Evolutionary conservation across 2,329 filamentous ascomycete genomes (phyloP), one percentile per base, ranked within the genome.

Genomic region (Penicillium sp.): DNA sequence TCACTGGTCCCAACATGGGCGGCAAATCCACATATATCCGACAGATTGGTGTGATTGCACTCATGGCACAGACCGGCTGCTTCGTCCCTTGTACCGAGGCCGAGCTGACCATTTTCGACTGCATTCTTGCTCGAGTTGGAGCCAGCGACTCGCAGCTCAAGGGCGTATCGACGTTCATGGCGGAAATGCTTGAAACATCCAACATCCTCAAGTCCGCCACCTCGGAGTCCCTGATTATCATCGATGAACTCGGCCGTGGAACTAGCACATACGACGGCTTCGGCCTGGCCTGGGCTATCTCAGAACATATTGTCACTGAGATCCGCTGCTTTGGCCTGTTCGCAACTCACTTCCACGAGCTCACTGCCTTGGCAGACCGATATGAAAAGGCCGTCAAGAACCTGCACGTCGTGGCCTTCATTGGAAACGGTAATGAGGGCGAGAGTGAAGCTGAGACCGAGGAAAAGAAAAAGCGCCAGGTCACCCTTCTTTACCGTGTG

Each of bases 261-360:
- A 99, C 94, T 0, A 97, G 92, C 61, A 99, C 96, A 0, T 99
- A 99, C 73, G 96, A 99, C 73, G 94, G 94, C 9, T 99, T 99
- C 68, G 94, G 96, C 38, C 85, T 99, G n/a, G 94, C 96, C 0
- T 99, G 94, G 94, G 94, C 94, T 50, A 99, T 99, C 61, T 96
- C 91, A 0, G 94, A 99, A 77, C 92, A 99, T 76, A 97, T 99
- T 62, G 84, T 99, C 71, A 91, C 89, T 59, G 92, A 97, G 72
- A 97, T 99, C 59, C 89, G 91, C 54, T 96, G 93, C 66, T 97
- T 91, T 70, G 90, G 91, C 57, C 87, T 97, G 75, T 99, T 99
- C 72, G 94, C 96, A 6, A 99, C 94, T 1, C 94, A 99, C 74
- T 99, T 99, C 79, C 96, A 99, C 79, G 94, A 99, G 75, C 82